Evolutionary conservation across 2,329 filamentous ascomycete species (phyloP).

Genomic region (Saccharata proteae): DNA sequence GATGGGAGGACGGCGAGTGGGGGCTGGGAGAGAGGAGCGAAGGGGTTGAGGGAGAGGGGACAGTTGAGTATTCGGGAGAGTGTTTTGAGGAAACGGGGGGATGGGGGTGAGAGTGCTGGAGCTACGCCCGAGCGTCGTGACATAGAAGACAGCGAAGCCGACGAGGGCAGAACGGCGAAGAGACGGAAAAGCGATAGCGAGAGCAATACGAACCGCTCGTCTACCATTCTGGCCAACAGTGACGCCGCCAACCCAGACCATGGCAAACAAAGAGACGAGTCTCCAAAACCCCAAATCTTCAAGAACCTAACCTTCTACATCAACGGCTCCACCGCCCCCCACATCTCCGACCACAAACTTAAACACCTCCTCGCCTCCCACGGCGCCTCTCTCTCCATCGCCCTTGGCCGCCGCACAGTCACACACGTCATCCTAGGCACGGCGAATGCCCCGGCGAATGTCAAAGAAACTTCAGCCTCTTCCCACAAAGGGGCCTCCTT

Average conservation of each 20-base stretch:
- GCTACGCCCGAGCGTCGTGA: constrained; percentile 12
- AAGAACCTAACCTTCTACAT: constrained; percentile 64
- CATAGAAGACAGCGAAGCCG: constrained; percentile 8
- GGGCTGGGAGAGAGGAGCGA: constrained; percentile 35
- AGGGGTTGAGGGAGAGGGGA: constrained; percentile 34
- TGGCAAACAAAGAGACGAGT: not conserved
- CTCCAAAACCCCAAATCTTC: constrained; percentile 44
- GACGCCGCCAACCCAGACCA: not conserved
- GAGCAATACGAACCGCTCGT: not conserved
- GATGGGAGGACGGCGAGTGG: constrained; percentile 42
- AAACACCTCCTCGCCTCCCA: constrained; percentile 65
- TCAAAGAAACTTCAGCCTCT: too few species aligned
- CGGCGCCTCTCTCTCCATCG: constrained; percentile 59
- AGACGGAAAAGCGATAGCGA: not conserved
- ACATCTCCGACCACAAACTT: constrained; percentile 74
- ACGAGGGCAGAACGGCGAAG: not conserved
- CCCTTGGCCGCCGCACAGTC: constrained; percentile 59
- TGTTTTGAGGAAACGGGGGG: constrained; percentile 11
- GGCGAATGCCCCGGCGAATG: constrained; percentile 7
- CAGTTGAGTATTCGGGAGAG: constrained; percentile 30
- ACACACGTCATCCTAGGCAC: constrained; percentile 73
- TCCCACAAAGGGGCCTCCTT: too few species aligned
- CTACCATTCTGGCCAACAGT: not conserved
- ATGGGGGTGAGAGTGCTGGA: constrained; percentile 19
- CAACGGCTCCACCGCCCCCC: constrained; percentile 73